Percentiles rank a stretch among this genome's conserved stretches.
Evolutionary conservation across 257 asterid genomes (phyloP).

Genomic region (Solanum chiquidenum): DNA sequence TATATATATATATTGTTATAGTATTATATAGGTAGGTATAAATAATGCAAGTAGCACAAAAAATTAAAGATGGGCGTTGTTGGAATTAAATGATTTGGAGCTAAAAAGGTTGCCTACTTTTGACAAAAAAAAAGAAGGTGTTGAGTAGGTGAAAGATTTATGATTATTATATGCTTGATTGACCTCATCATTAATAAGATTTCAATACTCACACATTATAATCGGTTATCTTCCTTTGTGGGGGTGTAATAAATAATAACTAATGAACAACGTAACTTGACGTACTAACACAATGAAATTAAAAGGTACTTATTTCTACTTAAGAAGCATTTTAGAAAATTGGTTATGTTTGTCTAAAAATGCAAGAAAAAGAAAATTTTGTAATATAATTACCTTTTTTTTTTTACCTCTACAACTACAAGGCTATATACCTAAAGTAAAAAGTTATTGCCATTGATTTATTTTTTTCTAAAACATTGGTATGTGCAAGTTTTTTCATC

Average conservation of each 20-base stretch:
- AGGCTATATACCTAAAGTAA: not conserved
- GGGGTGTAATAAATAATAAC: not conserved
- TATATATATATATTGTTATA: not conserved
- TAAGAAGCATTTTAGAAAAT: not conserved
- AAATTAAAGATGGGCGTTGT: not conserved
- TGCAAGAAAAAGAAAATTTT: not conserved
- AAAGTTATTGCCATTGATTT: not conserved
- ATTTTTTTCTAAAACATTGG: not conserved
- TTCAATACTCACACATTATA: not conserved
- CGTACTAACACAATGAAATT: not conserved
- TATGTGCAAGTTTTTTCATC: not conserved
- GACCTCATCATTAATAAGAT: constrained; percentile 17
- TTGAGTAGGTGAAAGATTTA: constrained; percentile 28
- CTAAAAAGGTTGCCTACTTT: constrained; percentile 28
- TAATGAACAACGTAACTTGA: not conserved
- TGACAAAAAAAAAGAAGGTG: constrained; percentile 11
- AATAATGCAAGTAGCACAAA: not conserved
- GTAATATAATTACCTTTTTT: not conserved
- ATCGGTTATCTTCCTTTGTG: not conserved
- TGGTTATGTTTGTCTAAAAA: not conserved
- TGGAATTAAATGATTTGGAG: constrained; percentile 2
- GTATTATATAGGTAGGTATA: not conserved
- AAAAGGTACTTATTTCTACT: not conserved
- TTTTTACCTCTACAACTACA: not conserved
- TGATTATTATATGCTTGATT: constrained; percentile 7